Evolutionary conservation across 257 asterid species (phyloP), one percentile per base, ranked within the genome.

Genomic region (Ilex asprella): DNA sequence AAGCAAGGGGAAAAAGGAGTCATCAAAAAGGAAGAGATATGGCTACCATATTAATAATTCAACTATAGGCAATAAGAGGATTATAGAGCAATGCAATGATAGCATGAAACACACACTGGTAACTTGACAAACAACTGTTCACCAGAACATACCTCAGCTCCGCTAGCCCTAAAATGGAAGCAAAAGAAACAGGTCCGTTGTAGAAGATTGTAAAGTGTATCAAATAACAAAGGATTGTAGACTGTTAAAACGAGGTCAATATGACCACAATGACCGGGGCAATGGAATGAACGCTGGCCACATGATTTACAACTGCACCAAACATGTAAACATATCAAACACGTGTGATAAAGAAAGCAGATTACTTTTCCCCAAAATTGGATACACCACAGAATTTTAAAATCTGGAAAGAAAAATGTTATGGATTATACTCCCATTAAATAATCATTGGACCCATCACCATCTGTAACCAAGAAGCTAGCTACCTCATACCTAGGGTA

Each of bases 261-360:
- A 55, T 89, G 89, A 49, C 99, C 99, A 76, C 91, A 92, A 70
- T 92, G 97, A 64, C 99, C 99, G 12, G 74, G 44, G 69, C 97
- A 92, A 52, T 59, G 60, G 61, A 14, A 65, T 16, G 78, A 49
- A 30, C 84, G 68, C 76, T 69, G 89, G 69, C 94, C 94, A 75
- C 99, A 92, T 16, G 91, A 61, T 73, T 80, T 78, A 76, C 99
- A 92, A 10, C 99, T 92, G 86, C 91, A 73, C 30, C 43, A 60
- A 63, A 64, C 61, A 50, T 35, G 12, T 31, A 16, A 58, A 44
- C 41, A 15, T 21, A 50, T 30, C 35, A 66, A 16, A 53, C 49
- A 61, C 59, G 54, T 46, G 57, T 65, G 32, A 55, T 50, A 59
- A 64, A n/a, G 10, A 30, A 46, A 59, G 16, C 41, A 10, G 11